Evolutionary conservation across 345 rosid genomes (phyloP).

Genomic region (Eucalyptus fibrosa): DNA sequence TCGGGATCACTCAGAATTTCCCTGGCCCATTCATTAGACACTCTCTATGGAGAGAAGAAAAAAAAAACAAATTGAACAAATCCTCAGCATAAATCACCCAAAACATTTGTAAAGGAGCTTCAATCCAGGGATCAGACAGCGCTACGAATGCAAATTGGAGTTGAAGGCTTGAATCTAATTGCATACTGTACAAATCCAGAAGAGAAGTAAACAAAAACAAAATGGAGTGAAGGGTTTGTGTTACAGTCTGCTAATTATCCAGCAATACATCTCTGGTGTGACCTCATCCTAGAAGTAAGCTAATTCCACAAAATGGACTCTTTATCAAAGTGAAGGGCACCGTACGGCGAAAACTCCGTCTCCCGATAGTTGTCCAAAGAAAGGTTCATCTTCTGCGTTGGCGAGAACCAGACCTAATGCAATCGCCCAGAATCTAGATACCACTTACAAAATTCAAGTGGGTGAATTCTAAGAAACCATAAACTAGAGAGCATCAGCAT

Average conservation of each 20-base stretch:
- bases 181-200: neutral
- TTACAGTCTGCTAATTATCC: neutral
- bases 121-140: neutral
- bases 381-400: neutral
- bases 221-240: neutral
- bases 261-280: neutral
- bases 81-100: neutral
- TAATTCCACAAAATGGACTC: neutral
- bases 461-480: neutral
- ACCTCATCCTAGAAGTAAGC: neutral
- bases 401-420: neutral
- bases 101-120: neutral
- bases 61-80: neutral
- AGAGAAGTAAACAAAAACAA: neutral
- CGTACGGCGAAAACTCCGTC: neutral
- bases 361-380: neutral
- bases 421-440: neutral
- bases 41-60: neutral
- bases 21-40: neutral
- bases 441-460: neutral
- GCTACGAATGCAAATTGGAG: neutral
- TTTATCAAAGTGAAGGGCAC: neutral
- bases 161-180: neutral
- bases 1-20: neutral
- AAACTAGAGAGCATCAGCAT: neutral